A percentile compares a stretch with the other conserved stretches of the same genome.
These are phyloP conservation scores for Capsicum baccatum DNA, from an alignment of 257 asterid species.

Conservation along the genomic window DNA sequence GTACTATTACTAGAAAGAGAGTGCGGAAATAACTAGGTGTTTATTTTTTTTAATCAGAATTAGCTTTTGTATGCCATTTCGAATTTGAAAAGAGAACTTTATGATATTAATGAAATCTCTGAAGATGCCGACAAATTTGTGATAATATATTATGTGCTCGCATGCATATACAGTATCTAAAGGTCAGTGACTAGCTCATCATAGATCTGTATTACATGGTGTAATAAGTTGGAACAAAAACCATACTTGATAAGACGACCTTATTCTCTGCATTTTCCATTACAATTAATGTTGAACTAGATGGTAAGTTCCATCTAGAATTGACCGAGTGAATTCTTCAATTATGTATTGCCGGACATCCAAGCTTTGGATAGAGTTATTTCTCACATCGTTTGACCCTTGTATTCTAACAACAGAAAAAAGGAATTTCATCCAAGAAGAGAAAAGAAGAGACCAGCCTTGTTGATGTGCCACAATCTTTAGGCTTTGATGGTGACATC, in stretches of 20 bases:
- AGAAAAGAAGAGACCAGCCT: slow-evolving; percentile 42
- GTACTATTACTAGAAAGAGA: background rate
- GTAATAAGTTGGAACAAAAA: background rate
- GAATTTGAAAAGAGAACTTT: slow-evolving; percentile 15
- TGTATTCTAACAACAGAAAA: slow-evolving; percentile 49
- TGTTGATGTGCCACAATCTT: slow-evolving; percentile 32
- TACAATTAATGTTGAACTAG: background rate
- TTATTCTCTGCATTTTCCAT: background rate
- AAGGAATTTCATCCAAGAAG: slow-evolving; percentile 67
- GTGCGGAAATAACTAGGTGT: background rate
- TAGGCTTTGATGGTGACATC: slow-evolving; percentile 27
- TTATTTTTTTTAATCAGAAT: background rate
- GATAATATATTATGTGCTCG: background rate
- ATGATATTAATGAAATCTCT: background rate
- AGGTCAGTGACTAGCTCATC: background rate
- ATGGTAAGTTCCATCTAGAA: background rate
- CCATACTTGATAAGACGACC: background rate
- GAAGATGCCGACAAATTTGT: background rate
- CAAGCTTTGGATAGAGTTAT: background rate
- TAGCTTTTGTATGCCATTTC: background rate
- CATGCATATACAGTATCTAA: background rate
- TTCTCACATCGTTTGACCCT: slow-evolving; percentile 27
- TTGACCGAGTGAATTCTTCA: background rate
- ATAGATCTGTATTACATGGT: slow-evolving; percentile 2
- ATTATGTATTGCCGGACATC: slow-evolving; percentile 24